Percentiles rank a stretch among this genome's conserved stretches.
Conservation (phyloP, 805 yeast species). For the Ogataea siamensis region DNA sequence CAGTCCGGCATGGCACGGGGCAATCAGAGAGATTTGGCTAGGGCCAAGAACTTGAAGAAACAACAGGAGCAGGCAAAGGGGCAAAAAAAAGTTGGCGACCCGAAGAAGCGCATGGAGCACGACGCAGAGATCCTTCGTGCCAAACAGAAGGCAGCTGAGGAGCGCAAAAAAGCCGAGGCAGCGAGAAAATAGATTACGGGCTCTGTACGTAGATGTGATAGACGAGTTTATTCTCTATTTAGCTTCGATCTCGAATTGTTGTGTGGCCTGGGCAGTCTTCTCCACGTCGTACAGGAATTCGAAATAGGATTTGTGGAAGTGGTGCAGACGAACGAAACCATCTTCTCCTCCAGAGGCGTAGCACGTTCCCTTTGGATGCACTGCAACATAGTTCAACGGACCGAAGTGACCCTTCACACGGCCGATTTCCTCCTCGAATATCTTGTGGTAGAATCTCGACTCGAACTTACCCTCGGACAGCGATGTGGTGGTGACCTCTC, state of each 20-base stretch:
- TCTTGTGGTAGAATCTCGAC: constrained; percentile 92
- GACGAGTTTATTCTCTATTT: constrained; percentile 8
- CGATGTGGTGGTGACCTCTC: constrained; percentile 96
- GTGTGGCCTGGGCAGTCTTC: constrained; percentile 59
- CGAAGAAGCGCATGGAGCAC: constrained; percentile 76
- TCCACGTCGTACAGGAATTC: constrained; percentile 93
- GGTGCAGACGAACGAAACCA: constrained; percentile 93
- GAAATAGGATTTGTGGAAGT: constrained; percentile 87
- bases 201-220: background rate
- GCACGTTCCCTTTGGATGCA: constrained; percentile 90
- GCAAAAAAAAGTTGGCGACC: constrained; percentile 75
- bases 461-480: constrained; percentile 94
- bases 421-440: constrained; percentile 94
- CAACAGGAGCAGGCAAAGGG: constrained; percentile 58
- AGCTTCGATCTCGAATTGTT: constrained; percentile 21
- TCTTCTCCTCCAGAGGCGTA: constrained; percentile 99
- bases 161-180: constrained; percentile 31
- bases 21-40: constrained; percentile 91
- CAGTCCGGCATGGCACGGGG: constrained; percentile 77
- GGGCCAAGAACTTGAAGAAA: constrained; percentile 85
- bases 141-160: constrained; percentile 81
- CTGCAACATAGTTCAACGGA: constrained; percentile 91
- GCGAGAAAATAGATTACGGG: constrained; percentile 22
- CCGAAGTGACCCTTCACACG: constrained; percentile 99
- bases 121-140: constrained; percentile 90